These are phyloP conservation scores for Flaveria robusta DNA, from an alignment of 129 eudicot genomes.

Conservation along the genomic window DNA sequence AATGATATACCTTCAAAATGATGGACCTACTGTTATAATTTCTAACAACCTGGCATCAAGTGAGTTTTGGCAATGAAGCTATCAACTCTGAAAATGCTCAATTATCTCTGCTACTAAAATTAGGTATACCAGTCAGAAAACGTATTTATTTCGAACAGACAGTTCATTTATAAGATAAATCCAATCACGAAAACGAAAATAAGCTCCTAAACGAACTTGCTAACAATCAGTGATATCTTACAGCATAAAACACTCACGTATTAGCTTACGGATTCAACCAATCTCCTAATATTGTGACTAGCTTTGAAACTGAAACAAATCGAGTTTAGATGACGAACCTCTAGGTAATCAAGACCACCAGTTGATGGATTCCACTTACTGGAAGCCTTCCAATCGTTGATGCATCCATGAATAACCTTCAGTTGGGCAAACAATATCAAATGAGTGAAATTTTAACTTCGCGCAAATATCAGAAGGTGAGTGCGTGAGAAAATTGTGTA, in stretches of 20 bases:
- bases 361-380: conserved; percentile 62
- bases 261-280: neutral
- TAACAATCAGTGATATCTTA: conserved; percentile 11
- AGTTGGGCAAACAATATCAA: neutral
- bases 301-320: conserved; percentile 14
- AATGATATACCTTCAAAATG: neutral
- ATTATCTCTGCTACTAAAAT: neutral
- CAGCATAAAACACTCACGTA: neutral
- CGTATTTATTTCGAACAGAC: no score
- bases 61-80: neutral
- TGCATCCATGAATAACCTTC: conserved; percentile 75
- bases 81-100: neutral
- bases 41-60: neutral
- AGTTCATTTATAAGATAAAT: neutral
- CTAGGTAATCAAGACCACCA: conserved; percentile 83
- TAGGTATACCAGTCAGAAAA: neutral
- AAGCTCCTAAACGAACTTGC: neutral
- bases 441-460: neutral
- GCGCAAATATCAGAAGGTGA: neutral
- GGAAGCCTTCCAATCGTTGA: conserved; percentile 73
- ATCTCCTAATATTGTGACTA: neutral
- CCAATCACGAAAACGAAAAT: neutral
- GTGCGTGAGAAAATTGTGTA: neutral
- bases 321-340: conserved; percentile 42
- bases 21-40: neutral